Base-by-base conservation (phyloP, 2,329 filamentous ascomycete species). In the Cephalotrichum gorgonifer region DNA sequence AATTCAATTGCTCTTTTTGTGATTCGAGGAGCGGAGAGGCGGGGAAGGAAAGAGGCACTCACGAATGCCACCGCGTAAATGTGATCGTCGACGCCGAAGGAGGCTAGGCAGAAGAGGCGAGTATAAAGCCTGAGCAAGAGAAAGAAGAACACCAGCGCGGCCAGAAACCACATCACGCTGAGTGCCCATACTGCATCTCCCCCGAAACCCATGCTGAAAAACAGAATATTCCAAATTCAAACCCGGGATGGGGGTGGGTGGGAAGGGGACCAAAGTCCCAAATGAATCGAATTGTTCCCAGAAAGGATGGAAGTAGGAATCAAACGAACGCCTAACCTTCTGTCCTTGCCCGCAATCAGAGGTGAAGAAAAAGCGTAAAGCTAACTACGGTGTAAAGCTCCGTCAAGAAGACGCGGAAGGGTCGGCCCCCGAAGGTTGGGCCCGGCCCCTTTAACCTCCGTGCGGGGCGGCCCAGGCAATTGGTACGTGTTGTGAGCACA, bases 81-180 rank as follows among this genome's bases (percentile, higher is more conserved):
- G 26, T 64, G 60, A 42, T 68, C 59, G 31, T 68, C 65, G 2
- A 63, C 38, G 2, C 64, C 65, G 15, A 60, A 60, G 0, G 56
- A 56, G 1, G 55, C 54, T 11, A 68, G 53, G 7, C 63, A 48
- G 22, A 56, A 49, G 2, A 62, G 17, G 35, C 67, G 61, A 1
- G 65, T 69, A 47, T 69, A 70, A 1, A 64, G 54, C 3, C 65
- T 63, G 1, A 68, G 58, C 8, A 52, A 43, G 6, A 68, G 62
- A 44, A 69, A 62, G 26, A 57, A 20, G 3, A 63, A 44, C 17
- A 55, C 51, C 9, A 62, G 33, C 2, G 25, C 48, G 2, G 56
- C 56, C 43, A 62, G 27, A 12, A 53, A 38, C 61, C 61, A 63
- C 52, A 63, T 62, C 47, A 64, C 56, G 27, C 55, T 12, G 14